Base-by-base conservation (phyloP, 2,329 filamentous ascomycete species). In the Calonectria hongkongensis region DNA sequence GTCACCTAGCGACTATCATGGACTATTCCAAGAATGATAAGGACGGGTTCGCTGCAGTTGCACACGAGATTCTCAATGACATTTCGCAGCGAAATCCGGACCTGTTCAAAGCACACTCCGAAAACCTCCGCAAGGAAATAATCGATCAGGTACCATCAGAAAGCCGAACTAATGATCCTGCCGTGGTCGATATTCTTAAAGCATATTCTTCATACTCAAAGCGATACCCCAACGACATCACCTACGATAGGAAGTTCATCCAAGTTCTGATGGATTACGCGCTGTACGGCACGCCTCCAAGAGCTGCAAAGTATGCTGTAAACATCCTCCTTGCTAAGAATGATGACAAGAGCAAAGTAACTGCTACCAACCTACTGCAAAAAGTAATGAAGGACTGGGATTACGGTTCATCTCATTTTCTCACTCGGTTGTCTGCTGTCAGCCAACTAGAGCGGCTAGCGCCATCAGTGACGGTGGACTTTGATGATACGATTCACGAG, bases 151-250 rank as follows among this genome's bases (percentile, higher is more conserved):
- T 94, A 1, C 97, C 97, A 0, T 92, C 91, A 4, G 88, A 90
- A 25, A 91, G 88, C 21, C 91, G 90, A 66, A 81, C 89, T 2
- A 96, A 96, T 74, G 94, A 96, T 66, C 84, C 91, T 1, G 89
- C 91, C 3, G 93, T 94, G n/a, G 94, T 97, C 15, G 95, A 98
- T 79, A 96, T 96, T 2, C 88, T 99, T 71, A 98, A 98, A 82
- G 96, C 97, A 3, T 98, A 97, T 82, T 94, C 96, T 12, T 95
- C 94, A 2, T 99, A 98, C 82, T 94, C 96, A 1, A 93, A 93
- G 80, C 95, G 93, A 78, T 96, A 97, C 77, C 93, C 96, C 0
- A 89, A 92, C 13, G 96, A 98, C 73, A 91, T 99, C 66, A 94
- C 94, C 1, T 90, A 92, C 72, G 94, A 98, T 74, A 92, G 93